phyloP scores from a whole-genome alignment of 1,284 basidiomycete species.

The Moesziomyces globuligerus region DNA sequence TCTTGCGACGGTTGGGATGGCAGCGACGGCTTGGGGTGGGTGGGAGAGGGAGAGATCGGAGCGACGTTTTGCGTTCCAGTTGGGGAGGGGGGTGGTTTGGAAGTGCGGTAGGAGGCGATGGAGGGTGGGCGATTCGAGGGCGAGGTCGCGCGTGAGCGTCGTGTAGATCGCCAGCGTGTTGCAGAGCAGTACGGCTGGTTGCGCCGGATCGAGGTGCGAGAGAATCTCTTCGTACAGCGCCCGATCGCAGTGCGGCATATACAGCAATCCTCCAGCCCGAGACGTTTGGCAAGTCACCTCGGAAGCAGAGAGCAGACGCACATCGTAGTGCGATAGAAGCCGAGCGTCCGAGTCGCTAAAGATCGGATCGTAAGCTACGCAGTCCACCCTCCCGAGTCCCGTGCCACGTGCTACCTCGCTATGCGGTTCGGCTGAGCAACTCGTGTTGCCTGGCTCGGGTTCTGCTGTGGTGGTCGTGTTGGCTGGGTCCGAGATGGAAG shows the following conservation, averaged over 20 bases:
- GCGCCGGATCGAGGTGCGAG: conserved; percentile 4
- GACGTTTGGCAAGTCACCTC: too few species aligned
- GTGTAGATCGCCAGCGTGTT: conserved; percentile 29
- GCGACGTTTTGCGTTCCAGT: conserved; percentile 3
- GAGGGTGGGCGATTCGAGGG: neutral
- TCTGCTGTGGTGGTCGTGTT: neutral
- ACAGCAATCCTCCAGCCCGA: conserved; percentile 25
- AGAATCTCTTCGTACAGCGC: conserved; percentile 31
- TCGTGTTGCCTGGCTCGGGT: neutral
- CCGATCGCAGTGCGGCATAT: conserved; percentile 47
- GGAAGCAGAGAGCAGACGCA: neutral
- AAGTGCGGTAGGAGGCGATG: neutral
- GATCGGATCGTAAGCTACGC: conserved; percentile 35
- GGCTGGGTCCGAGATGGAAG: neutral
- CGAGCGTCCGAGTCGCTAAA: conserved; percentile 9
- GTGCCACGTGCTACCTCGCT: too few species aligned
- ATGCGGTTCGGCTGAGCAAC: too few species aligned
- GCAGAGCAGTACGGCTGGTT: conserved; percentile 10
- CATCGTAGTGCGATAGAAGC: neutral
- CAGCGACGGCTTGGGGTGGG: neutral
- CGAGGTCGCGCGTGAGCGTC: neutral
- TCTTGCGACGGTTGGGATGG: neutral
- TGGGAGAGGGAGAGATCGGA: neutral
- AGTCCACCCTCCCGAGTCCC: conserved; percentile 2
- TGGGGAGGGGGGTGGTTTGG: conserved; percentile 12